Evolutionary conservation across 164 flowering plant genomes (phyloP), one percentile per base, ranked within the genome.

Genomic region (Sedum album): DNA sequence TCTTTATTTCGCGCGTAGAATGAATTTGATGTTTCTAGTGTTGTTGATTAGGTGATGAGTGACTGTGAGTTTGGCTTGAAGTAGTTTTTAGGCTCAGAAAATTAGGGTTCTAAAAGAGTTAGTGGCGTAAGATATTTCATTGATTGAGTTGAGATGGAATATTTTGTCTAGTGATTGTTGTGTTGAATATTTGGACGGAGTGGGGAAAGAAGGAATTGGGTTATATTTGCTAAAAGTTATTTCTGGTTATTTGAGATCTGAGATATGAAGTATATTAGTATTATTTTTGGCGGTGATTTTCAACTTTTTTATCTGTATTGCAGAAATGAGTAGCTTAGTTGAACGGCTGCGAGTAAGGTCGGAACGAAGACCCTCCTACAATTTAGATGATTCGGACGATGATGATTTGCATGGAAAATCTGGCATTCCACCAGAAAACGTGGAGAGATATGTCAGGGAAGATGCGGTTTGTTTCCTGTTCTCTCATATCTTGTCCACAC

Each of bases 261-360:
- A 51, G 57, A n/a, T 51, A 10, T 51, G n/a, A n/a, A n/a, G n/a
- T n/a, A n/a, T n/a, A n/a, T n/a, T n/a, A n/a, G n/a, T n/a, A n/a
- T n/a, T 55, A 31, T 25, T 55, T 4, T 55, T 9, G 18, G 10
- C 25, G 25, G 4, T 21, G 6, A 5, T 55, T 23, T 55, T 55
- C 11, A 25, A 26, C 2, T 57, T 28, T 23, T 28, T 57, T 2
- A 2, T 5, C 31, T 28, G 0, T 31, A 11, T 69, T 69, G 39
- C 77, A 79, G 84, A 75, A 68, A 92, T 95, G 99, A 82, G 90
- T 79, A 95, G 99, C 74, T 82, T 92, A 83, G 98, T 85, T 33
- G 99, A 92, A 82, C 84, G 99, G 80, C 89, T 95, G 13, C 96
- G 98, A 14, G 83, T 73, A 35, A 82, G 99, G 74, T 80, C 99